phyloP scores from a whole-genome alignment of 768 basidiomycete species.

The Pilatotrama ljubarskyi region DNA sequence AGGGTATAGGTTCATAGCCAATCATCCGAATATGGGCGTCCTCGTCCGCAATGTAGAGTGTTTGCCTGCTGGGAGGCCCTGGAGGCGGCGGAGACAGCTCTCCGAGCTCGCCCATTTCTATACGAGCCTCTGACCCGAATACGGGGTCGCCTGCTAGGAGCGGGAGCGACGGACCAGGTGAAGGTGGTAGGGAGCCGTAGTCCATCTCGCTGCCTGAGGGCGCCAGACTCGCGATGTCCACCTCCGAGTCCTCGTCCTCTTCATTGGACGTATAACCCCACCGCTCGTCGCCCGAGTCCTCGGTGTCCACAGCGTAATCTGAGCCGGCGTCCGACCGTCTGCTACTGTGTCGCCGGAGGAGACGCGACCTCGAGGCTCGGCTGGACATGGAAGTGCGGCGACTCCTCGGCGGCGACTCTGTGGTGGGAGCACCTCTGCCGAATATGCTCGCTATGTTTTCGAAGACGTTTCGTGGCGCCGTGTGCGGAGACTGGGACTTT shows the following conservation, averaged over 20 bases:
- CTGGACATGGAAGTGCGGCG: constrained; percentile 59
- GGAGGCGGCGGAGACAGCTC: constrained; percentile 68
- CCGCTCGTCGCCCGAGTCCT: constrained; percentile 61
- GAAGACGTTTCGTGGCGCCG: constrained; percentile 48
- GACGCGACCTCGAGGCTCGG: constrained; percentile 49
- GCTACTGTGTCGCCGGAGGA: constrained; percentile 48
- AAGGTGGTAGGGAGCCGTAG: constrained; percentile 71
- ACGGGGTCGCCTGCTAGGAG: constrained; percentile 72
- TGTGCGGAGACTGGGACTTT: constrained; percentile 22
- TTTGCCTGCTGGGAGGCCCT: constrained; percentile 85
- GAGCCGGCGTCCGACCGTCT: constrained; percentile 58
- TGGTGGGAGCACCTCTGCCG: constrained; percentile 41
- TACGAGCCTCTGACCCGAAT: constrained; percentile 80
- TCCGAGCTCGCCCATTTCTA: constrained; percentile 77
- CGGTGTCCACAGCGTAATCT: constrained; percentile 54
- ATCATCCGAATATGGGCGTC: constrained; percentile 86
- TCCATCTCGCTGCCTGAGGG: constrained; percentile 55
- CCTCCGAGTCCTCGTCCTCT: constrained; percentile 51
- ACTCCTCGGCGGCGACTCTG: constrained; percentile 39
- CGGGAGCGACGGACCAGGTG: constrained; percentile 61
- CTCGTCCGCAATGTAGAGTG: constrained; percentile 84
- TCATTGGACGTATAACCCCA: constrained; percentile 94
- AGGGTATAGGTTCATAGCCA: constrained; percentile 71
- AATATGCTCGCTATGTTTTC: constrained; percentile 72
- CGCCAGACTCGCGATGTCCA: constrained; percentile 44